These are phyloP conservation scores for Yarrowia bubula DNA, from an alignment of 805 yeast species.

Conservation along the genomic window DNA sequence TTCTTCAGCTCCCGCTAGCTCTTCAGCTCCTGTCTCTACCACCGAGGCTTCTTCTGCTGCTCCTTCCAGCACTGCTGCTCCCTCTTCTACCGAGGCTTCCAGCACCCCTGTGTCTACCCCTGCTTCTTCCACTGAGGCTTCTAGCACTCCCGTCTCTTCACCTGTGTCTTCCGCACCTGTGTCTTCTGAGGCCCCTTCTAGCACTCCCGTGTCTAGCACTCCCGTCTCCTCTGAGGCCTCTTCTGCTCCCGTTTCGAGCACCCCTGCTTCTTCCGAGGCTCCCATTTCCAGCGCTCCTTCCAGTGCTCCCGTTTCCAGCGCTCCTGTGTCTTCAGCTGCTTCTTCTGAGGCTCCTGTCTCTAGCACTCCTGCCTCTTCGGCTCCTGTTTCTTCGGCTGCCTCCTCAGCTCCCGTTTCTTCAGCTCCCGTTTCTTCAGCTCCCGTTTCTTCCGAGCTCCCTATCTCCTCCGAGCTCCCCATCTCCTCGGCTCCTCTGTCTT, in stretches of 20 bases:
- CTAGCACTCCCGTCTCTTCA: not conserved
- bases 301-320: not conserved
- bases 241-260: not conserved
- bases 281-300: not conserved
- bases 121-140: not conserved
- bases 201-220: not conserved
- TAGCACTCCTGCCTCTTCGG: not conserved
- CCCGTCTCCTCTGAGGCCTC: not conserved
- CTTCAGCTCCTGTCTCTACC: not conserved
- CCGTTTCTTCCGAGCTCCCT: not conserved
- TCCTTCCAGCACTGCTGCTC: not conserved
- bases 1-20: not conserved
- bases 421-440: not conserved
- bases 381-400: not conserved
- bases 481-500: not conserved
- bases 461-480: not conserved
- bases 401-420: not conserved
- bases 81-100: not conserved
- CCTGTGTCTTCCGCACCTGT: not conserved
- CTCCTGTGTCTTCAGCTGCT: not conserved
- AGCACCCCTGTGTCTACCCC: no score
- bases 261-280: not conserved
- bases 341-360: not conserved
- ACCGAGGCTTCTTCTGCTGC: not conserved
- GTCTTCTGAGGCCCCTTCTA: not conserved